Conservation (phyloP, 257 asterid genomes). For the Anisodus tanguticus region DNA sequence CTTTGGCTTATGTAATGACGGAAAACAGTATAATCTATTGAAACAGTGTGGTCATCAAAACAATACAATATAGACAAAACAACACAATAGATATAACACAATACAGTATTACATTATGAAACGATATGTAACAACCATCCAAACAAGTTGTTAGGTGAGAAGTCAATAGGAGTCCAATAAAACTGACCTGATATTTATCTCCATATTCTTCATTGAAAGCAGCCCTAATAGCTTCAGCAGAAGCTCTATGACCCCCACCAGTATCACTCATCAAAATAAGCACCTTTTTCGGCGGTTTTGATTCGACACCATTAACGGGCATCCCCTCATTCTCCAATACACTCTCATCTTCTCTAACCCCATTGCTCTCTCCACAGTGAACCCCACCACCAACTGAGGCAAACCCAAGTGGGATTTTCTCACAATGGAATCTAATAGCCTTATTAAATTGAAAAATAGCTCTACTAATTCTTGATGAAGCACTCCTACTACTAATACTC, state of each 20-base stretch:
- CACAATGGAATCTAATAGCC: constrained; percentile 78
- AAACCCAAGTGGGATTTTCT: constrained; percentile 81
- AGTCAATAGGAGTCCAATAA: constrained; percentile 15
- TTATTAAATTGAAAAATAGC: constrained; percentile 64
- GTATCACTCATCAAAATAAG: constrained; percentile 98
- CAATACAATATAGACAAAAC: too few species aligned
- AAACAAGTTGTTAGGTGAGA: background rate
- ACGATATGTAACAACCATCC: too few species aligned
- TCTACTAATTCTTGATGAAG: constrained; percentile 61
- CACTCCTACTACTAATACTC: constrained; percentile 57
- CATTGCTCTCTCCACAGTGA: constrained; percentile 57
- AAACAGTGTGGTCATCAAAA: too few species aligned
- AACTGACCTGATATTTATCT: constrained; percentile 81
- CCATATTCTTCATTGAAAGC: constrained; percentile 86
- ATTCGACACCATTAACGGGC: constrained; percentile 43
- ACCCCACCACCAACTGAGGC: constrained; percentile 55
- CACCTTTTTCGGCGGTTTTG: constrained; percentile 67
- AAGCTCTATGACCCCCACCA: constrained; percentile 99
- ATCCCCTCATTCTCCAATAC: constrained; percentile 62
- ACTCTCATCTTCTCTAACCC: constrained; percentile 57
- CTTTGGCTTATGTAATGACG: constrained; percentile 38
- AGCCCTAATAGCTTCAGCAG: constrained; percentile 98
- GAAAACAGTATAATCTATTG: too few species aligned
- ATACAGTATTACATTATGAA: too few species aligned
- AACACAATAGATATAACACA: too few species aligned